Conservation (phyloP, 148 eudicot genomes). For the Rhododendron molle region DNA sequence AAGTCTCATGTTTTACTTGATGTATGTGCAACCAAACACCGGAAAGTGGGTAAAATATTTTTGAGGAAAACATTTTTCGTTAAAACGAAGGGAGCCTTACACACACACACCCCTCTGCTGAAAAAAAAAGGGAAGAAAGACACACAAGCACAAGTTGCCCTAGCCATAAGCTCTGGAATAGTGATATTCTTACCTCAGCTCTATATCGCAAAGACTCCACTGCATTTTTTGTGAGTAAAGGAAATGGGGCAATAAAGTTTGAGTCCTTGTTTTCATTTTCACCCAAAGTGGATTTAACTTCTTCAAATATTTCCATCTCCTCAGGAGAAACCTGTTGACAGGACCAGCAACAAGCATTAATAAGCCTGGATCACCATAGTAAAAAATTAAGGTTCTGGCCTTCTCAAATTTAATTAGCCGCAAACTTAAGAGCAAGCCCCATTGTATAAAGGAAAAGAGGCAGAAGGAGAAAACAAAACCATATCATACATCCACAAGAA, state of each 20-base stretch:
- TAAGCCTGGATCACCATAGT: not conserved
- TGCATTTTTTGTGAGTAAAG: slow-evolving; percentile 73
- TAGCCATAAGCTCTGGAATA: not conserved
- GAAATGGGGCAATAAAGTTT: slow-evolving; percentile 77
- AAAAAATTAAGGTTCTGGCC: not conserved
- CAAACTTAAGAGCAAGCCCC: not conserved
- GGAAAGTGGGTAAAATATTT: not conserved
- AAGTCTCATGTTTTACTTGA: not conserved
- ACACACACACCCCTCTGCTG: not conserved
- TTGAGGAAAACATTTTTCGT: not conserved
- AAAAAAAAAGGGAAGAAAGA: not conserved
- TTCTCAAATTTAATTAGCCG: not conserved
- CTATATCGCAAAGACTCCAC: slow-evolving; percentile 92
- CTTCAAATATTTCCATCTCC: slow-evolving; percentile 72
- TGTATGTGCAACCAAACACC: not conserved
- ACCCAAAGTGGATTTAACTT: slow-evolving; percentile 59
- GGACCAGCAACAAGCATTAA: slow-evolving; percentile 10
- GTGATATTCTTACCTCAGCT: slow-evolving; percentile 67
- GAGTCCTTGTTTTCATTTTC: slow-evolving; percentile 51
- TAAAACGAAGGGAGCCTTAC: too few species aligned
- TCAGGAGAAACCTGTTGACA: slow-evolving; percentile 68
- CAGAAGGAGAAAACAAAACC: not conserved
- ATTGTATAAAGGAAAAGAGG: not conserved
- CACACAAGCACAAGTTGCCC: not conserved
- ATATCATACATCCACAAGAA: not conserved